phyloP scores from a whole-genome alignment of 2,329 filamentous ascomycete species.

The Albophoma yamanashiensis region DNA sequence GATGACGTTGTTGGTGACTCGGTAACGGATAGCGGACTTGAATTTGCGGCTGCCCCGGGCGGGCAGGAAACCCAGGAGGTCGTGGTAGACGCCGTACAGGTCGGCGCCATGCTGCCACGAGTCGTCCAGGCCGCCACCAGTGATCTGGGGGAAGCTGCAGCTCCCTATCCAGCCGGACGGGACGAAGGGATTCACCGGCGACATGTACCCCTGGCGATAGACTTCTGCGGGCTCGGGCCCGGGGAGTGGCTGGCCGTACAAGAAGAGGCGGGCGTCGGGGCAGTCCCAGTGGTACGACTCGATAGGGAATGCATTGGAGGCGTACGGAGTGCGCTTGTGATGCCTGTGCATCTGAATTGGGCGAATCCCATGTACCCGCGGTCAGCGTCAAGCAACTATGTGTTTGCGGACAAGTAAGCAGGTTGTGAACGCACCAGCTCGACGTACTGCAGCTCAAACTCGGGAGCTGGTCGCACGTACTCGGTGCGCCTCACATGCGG shows the following conservation, averaged over 20 bases:
- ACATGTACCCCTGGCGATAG: constrained; percentile 57
- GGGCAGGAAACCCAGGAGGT: constrained; percentile 58
- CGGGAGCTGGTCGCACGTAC: constrained; percentile 43
- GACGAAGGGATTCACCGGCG: constrained; percentile 54
- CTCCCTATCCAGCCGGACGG: constrained; percentile 58
- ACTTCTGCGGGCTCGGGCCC: constrained; percentile 38
- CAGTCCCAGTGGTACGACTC: constrained; percentile 68
- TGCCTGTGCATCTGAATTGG: constrained; percentile 59
- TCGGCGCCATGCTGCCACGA: constrained; percentile 69
- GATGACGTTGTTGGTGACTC: constrained; percentile 74
- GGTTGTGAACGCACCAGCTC: constrained; percentile 47
- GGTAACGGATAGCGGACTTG: constrained; percentile 42
- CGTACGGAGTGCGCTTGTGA: constrained; percentile 76
- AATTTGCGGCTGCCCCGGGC: constrained; percentile 28
- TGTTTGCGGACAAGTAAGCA: not conserved
- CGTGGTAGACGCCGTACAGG: constrained; percentile 64
- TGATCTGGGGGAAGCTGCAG: constrained; percentile 77
- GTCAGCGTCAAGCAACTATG: not conserved
- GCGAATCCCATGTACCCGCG: not conserved
- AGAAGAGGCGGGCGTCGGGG: constrained; percentile 57
- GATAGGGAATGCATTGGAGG: constrained; percentile 63
- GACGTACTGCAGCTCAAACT: constrained; percentile 62
- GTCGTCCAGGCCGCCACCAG: constrained; percentile 58
- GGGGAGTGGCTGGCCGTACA: constrained; percentile 50
- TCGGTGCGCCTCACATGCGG: constrained; percentile 62